Percentiles rank a stretch among this genome's conserved stretches.
phyloP scores from a whole-genome alignment of 208 protist species.

The Leishmania major region DNA sequence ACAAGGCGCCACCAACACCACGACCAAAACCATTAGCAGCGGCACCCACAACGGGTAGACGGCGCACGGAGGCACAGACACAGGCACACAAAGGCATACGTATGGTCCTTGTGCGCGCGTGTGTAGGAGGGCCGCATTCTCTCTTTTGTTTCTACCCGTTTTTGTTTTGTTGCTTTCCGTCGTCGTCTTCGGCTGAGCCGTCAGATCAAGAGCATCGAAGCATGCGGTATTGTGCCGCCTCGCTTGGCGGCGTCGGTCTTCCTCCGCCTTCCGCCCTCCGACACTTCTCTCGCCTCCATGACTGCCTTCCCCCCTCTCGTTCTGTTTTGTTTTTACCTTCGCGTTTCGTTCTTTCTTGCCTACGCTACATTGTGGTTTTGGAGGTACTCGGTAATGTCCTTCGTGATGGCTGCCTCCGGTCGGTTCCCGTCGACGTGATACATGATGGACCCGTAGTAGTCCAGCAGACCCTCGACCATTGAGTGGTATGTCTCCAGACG shows the following conservation, averaged over 20 bases:
- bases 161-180: background rate
- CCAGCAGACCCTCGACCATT: slow-evolving; percentile 53
- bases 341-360: background rate
- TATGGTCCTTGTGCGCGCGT: background rate
- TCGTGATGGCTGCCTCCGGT: slow-evolving; percentile 34
- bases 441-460: slow-evolving; percentile 67
- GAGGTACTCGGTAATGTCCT: slow-evolving; percentile 50
- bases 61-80: background rate
- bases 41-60: background rate
- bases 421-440: slow-evolving; percentile 60
- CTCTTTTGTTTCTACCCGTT: background rate
- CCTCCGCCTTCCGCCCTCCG: background rate
- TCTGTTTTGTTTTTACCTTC: background rate
- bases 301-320: background rate
- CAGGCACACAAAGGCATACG: background rate
- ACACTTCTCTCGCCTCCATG: background rate
- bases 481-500: slow-evolving; percentile 83
- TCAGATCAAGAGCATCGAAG: background rate
- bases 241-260: background rate
- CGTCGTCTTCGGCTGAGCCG: background rate
- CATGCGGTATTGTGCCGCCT: background rate
- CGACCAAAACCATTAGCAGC: background rate
- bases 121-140: background rate
- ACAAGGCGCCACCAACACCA: background rate
- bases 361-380: slow-evolving; percentile 27